phyloP scores from a whole-genome alignment of 2,329 filamentous ascomycete genomes.

The Pyrenophora tritici-repentis region DNA sequence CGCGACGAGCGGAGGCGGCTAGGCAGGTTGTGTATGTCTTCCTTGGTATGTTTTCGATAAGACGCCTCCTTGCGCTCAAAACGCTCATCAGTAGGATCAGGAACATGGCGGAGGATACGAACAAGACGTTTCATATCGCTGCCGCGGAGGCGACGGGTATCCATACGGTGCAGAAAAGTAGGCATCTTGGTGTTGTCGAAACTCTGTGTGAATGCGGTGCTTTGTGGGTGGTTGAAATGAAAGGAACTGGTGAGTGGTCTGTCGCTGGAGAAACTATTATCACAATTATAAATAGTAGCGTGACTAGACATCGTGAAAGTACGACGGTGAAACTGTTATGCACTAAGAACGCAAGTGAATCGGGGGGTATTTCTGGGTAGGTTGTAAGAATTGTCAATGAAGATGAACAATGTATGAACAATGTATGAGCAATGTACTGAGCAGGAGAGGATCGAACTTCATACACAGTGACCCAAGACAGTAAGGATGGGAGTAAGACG shows the following conservation, averaged over 20 bases:
- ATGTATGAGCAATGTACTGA: too few species aligned
- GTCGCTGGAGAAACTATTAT: slow-evolving; percentile 4
- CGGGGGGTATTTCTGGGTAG: too few species aligned
- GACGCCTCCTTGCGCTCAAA: slow-evolving; percentile 1
- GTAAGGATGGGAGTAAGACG: too few species aligned
- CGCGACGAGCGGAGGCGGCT: slow-evolving; percentile 25
- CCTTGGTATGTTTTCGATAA: slow-evolving; percentile 16
- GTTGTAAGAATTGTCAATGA: too few species aligned
- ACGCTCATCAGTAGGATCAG: slow-evolving; percentile 1
- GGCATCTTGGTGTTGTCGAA: slow-evolving; percentile 9
- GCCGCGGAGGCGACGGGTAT: slow-evolving; percentile 23
- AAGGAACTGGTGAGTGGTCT: not conserved
- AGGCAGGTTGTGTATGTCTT: slow-evolving; percentile 29
- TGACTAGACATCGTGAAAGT: slow-evolving; percentile 7
- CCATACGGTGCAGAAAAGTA: slow-evolving; percentile 14
- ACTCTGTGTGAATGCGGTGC: not conserved
- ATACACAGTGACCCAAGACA: too few species aligned
- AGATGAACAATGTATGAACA: too few species aligned
- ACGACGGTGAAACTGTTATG: slow-evolving; percentile 11
- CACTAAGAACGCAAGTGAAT: not conserved
- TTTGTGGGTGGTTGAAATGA: not conserved
- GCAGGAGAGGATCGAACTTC: too few species aligned
- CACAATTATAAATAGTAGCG: not conserved
- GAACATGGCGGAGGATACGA: slow-evolving; percentile 21
- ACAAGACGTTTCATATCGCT: slow-evolving; percentile 33